A percentile compares a stretch with the other conserved stretches of the same genome.
phyloP scores from a whole-genome alignment of 768 basidiomycete genomes.

The Pleurotus cornucopiae region DNA sequence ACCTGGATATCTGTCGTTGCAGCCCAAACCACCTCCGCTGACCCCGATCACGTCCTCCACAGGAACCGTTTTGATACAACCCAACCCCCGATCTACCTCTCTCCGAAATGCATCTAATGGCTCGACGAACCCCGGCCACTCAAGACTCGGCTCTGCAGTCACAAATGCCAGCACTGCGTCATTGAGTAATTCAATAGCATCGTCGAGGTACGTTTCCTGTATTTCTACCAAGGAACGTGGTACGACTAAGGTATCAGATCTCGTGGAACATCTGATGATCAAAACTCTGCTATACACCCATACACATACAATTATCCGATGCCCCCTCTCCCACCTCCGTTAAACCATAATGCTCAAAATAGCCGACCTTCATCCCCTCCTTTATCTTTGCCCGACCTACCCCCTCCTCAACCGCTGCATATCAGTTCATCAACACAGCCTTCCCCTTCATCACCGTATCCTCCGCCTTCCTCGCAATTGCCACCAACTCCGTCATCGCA shows the following conservation, averaged over 20 bases:
- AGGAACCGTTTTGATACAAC: slow-evolving; percentile 4
- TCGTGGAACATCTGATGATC: no score
- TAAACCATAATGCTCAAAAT: neutral
- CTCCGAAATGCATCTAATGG: neutral
- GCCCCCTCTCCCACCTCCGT: neutral
- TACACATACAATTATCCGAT: neutral
- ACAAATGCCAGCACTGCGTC: slow-evolving; percentile 6
- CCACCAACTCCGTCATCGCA: neutral
- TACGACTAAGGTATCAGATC: no score
- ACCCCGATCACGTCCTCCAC: neutral
- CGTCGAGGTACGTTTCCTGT: neutral
- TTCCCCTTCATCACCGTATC: slow-evolving; percentile 6
- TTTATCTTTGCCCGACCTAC: neutral
- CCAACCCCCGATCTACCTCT: slow-evolving; percentile 1
- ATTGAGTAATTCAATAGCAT: neutral
- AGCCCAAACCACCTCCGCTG: slow-evolving; percentile 5
- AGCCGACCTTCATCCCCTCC: neutral
- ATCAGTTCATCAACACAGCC: slow-evolving; percentile 3
- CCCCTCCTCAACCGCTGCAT: slow-evolving; percentile 2
- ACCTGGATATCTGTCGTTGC: neutral
- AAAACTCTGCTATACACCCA: no score
- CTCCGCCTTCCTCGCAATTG: slow-evolving; percentile 4
- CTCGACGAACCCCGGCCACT: neutral
- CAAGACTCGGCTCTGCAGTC: slow-evolving; percentile 1
- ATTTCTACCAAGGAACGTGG: no score